Evolutionary conservation across 345 rosid species (phyloP), one percentile per base, ranked within the genome.

Genomic region (Pugionium cornutum): DNA sequence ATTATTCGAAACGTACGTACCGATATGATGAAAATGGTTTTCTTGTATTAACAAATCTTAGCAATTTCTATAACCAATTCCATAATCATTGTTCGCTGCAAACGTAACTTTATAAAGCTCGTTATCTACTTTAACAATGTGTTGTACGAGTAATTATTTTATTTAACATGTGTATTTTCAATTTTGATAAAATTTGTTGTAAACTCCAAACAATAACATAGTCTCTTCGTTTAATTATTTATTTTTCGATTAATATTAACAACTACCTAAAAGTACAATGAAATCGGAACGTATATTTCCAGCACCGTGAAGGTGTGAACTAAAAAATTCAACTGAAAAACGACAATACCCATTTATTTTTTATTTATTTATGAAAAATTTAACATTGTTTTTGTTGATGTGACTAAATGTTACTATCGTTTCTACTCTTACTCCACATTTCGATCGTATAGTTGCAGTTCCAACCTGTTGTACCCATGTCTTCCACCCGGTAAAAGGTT

Each of bases 371-470:
- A 51, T 43, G 37, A 18, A 53, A 42, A 60, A 27, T 3, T 3
- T 4, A 52, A 53, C 28, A 27, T 33, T n/a, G n/a, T n/a, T n/a
- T n/a, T n/a, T n/a, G n/a, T n/a, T 71, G 75, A 63, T 56, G 64
- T 63, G 69, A 70, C 64, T 47, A 54, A 39, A n/a, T 40, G 9
- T 26, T 32, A 63, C 69, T 71, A 40, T 71, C 64, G 3, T 63
- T 55, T 70, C 48, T 4, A 48, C 64, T 34, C n/a, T 9, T 39
- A 63, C 30, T 10, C 48, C 49, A 47, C 41, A 57, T 11, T 28
- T 56, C n/a, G 35, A 62, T 9, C 32, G 74, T 30, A 45, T 45
- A 1, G 62, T 10, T 50, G 36, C 58, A 11, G 57, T 30, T 60
- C 4, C 39, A 36, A 36, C 29, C 56, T 62, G 64, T 47, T 62